phyloP scores from a whole-genome alignment of 2,329 filamentous ascomycete species.

The Bipolaris victoriae region DNA sequence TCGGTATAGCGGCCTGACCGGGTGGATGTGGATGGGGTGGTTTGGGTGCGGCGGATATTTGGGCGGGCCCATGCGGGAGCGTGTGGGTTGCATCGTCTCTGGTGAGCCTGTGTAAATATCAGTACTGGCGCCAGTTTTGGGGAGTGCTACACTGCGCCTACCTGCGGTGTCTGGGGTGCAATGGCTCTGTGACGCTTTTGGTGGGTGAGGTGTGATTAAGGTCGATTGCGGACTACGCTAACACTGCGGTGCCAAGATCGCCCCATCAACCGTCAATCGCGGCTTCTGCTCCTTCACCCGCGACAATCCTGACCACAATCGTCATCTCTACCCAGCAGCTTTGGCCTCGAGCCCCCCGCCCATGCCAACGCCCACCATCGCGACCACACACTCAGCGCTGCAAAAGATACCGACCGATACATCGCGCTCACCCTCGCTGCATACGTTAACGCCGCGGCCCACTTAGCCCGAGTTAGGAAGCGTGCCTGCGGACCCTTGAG shows the following conservation, averaged over 20 bases:
- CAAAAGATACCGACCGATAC: slow-evolving; percentile 15
- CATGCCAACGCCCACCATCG: slow-evolving; percentile 32
- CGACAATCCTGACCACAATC: slow-evolving; percentile 12
- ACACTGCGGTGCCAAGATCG: slow-evolving; percentile 24
- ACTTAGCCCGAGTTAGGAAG: slow-evolving; percentile 21
- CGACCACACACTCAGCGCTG: slow-evolving; percentile 13
- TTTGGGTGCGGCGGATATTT: slow-evolving; percentile 49
- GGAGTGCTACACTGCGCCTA: slow-evolving; percentile 15
- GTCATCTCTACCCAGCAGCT: slow-evolving; percentile 27
- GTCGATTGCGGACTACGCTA: slow-evolving; percentile 26
- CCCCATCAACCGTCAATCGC: slow-evolving; percentile 26
- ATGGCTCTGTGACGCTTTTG: slow-evolving; percentile 37
- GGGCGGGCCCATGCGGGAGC: slow-evolving; percentile 45
- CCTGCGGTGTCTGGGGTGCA: slow-evolving; percentile 36
- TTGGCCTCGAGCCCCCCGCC: slow-evolving; percentile 14
- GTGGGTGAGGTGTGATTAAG: slow-evolving; percentile 34
- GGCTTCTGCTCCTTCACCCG: slow-evolving; percentile 25
- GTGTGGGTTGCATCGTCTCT: slow-evolving; percentile 36
- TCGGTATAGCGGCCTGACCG: slow-evolving; percentile 74
- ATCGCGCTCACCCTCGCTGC: slow-evolving; percentile 16
- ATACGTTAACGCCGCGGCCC: slow-evolving; percentile 18
- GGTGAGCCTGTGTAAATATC: slow-evolving; percentile 26
- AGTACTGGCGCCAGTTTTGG: not conserved
- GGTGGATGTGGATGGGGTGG: slow-evolving; percentile 65
- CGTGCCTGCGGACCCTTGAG: not conserved